Evolutionary conservation across 805 yeast species (phyloP).

Genomic region (Candida pseudofarinosa): DNA sequence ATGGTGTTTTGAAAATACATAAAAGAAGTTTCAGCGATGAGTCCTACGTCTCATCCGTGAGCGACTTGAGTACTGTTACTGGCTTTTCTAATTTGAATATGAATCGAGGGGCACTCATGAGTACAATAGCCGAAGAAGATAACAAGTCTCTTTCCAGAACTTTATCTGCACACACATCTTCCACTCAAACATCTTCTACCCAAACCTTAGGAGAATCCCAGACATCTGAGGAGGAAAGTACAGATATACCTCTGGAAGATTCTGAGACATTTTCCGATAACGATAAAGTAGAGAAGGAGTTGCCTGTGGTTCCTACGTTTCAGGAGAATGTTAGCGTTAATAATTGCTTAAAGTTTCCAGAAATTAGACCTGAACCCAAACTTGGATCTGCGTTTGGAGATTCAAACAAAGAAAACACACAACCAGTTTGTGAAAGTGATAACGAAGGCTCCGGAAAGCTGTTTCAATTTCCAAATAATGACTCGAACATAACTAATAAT

Average conservation of each 20-base stretch:
- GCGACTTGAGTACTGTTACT: slow-evolving; percentile 33
- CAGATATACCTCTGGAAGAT: slow-evolving; percentile 12
- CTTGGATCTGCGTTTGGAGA: background rate
- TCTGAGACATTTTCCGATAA: background rate
- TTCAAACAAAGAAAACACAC: background rate
- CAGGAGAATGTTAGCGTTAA: background rate
- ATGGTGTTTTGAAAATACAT: slow-evolving; percentile 11
- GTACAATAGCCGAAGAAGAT: background rate
- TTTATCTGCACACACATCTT: background rate
- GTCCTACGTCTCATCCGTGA: slow-evolving; percentile 34
- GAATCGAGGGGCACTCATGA: slow-evolving; percentile 1
- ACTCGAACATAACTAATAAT: slow-evolving; percentile 30
- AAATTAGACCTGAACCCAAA: background rate
- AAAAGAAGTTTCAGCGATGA: slow-evolving; percentile 36
- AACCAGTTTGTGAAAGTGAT: slow-evolving; percentile 14
- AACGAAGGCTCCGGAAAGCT: slow-evolving; percentile 33
- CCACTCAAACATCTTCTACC: background rate
- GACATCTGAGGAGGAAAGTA: slow-evolving; percentile 10
- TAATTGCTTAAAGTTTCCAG: background rate
- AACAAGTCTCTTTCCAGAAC: background rate
- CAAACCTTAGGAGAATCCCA: slow-evolving; percentile 27
- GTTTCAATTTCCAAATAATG: slow-evolving; percentile 37
- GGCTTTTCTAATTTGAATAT: slow-evolving; percentile 13
- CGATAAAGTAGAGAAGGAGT: background rate
- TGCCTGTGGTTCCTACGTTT: background rate